A percentile compares a stretch with the other conserved stretches of the same genome.
phyloP scores from a whole-genome alignment of 805 yeast genomes.

The Candida khao-thaluensis region DNA sequence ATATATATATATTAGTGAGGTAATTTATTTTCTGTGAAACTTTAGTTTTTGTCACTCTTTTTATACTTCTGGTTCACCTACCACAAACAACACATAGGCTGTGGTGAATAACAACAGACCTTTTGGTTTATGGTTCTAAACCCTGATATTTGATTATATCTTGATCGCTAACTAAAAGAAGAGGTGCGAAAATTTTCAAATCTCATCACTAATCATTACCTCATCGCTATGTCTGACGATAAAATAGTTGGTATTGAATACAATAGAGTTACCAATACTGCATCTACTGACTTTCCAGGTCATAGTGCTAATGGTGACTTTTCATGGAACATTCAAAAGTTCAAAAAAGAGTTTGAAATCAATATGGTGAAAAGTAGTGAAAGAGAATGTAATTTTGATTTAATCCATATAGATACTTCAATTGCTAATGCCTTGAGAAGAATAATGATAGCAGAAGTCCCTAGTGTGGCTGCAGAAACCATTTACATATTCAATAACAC shows the following conservation, averaged over 20 bases:
- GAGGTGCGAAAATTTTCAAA: conserved; percentile 4
- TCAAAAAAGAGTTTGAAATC: conserved; percentile 65
- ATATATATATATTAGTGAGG: too few species aligned
- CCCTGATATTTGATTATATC: too few species aligned
- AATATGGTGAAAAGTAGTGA: conserved; percentile 63
- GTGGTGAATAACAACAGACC: too few species aligned
- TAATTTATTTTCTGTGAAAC: too few species aligned
- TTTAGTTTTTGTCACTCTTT: too few species aligned
- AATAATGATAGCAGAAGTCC: conserved; percentile 95
- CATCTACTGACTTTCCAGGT: conserved; percentile 92
- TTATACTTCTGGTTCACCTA: too few species aligned
- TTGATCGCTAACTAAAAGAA: too few species aligned
- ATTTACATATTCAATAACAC: conserved; percentile 92
- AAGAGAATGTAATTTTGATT: conserved; percentile 80
- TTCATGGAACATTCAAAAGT: conserved; percentile 82
- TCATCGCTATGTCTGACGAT: conserved; percentile 23
- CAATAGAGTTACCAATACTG: conserved; percentile 86
- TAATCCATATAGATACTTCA: conserved; percentile 84
- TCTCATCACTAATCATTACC: conserved; percentile 8
- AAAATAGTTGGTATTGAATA: conserved; percentile 78
- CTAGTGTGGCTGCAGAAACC: conserved; percentile 91
- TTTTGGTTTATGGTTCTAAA: too few species aligned
- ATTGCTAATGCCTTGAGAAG: conserved; percentile 95
- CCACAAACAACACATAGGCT: too few species aligned
- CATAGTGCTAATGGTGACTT: conserved; percentile 54